A percentile compares a stretch with the other conserved stretches of the same genome.
Conservation (phyloP, 169 alveolate species). For the Babesia ovis region DNA sequence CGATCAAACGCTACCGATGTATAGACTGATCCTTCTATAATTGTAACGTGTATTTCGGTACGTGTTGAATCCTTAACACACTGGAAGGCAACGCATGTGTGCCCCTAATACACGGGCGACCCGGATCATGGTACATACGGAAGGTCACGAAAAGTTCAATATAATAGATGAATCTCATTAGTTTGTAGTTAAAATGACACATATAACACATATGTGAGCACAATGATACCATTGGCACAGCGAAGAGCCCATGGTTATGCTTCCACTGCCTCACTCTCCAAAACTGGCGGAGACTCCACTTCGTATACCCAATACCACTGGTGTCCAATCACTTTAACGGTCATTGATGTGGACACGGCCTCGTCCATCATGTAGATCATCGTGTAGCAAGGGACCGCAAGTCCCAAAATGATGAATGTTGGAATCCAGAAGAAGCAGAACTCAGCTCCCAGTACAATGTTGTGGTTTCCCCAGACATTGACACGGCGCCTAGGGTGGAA, state of each 20-base stretch:
- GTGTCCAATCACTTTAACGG: slow-evolving; percentile 85
- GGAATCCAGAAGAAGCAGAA: slow-evolving; percentile 87
- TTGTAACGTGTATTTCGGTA: neutral
- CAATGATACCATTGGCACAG: too few relatives aligned
- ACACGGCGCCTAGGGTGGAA: slow-evolving; percentile 73
- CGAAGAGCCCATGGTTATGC: too few relatives aligned
- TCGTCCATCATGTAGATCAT: slow-evolving; percentile 86
- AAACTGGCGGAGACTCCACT: slow-evolving; percentile 87
- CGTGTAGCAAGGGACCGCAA: slow-evolving; percentile 85
- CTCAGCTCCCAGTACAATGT: slow-evolving; percentile 79
- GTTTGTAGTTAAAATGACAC: neutral
- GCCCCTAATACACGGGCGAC: neutral
- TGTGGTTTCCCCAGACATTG: slow-evolving; percentile 79
- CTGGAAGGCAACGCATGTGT: neutral
- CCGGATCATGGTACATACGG: too few relatives aligned
- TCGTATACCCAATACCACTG: slow-evolving; percentile 91
- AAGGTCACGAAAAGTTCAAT: too few relatives aligned
- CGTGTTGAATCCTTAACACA: neutral
- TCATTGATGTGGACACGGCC: slow-evolving; percentile 84
- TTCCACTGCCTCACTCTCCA: slow-evolving; percentile 19
- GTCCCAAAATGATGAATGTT: slow-evolving; percentile 81
- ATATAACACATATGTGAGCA: neutral
- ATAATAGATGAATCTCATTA: too few relatives aligned
- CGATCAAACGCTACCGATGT: neutral
- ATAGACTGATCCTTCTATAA: neutral